These are phyloP conservation scores for Lolium perenne DNA, from an alignment of 176 grass and related monocot species.

Conservation along the genomic window DNA sequence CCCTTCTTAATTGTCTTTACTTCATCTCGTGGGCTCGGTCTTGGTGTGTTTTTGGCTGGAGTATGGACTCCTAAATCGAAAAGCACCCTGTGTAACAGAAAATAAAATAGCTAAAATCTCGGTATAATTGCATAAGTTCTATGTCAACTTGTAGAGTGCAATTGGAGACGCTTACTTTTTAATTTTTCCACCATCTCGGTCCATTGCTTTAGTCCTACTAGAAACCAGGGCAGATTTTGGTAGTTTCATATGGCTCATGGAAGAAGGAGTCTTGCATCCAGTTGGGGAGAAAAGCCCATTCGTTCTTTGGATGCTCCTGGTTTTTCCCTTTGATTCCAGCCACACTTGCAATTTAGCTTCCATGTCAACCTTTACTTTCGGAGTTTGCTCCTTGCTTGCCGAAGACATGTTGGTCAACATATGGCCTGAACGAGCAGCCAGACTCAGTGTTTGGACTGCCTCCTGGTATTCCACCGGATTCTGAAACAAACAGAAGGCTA, in stretches of 20 bases:
- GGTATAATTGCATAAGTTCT: background rate
- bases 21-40: slow-evolving; percentile 10
- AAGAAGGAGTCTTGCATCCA: slow-evolving; percentile 57
- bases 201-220: slow-evolving; percentile 49
- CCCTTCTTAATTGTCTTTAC: slow-evolving; percentile 40
- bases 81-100: slow-evolving; percentile 62
- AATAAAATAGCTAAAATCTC: slow-evolving; percentile 38
- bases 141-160: slow-evolving; percentile 9
- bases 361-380: slow-evolving; percentile 88
- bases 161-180: slow-evolving; percentile 70
- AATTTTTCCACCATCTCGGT: slow-evolving; percentile 51
- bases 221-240: slow-evolving; percentile 48
- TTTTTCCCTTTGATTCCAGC: slow-evolving; percentile 90
- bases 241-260: slow-evolving; percentile 58
- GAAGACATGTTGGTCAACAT: slow-evolving; percentile 60
- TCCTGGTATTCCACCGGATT: slow-evolving; percentile 88
- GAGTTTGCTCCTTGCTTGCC: slow-evolving; percentile 70
- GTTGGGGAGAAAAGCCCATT: slow-evolving; percentile 61
- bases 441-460: slow-evolving; percentile 72
- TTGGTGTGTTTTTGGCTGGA: slow-evolving; percentile 41
- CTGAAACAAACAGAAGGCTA: slow-evolving; percentile 51
- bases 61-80: slow-evolving; percentile 56
- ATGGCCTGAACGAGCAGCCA: slow-evolving; percentile 77
- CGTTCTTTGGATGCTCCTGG: slow-evolving; percentile 69
- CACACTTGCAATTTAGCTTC: slow-evolving; percentile 82